Base-by-base conservation (phyloP, 2,329 filamentous ascomycete genomes). In the Apiospora rasikravindrae region DNA sequence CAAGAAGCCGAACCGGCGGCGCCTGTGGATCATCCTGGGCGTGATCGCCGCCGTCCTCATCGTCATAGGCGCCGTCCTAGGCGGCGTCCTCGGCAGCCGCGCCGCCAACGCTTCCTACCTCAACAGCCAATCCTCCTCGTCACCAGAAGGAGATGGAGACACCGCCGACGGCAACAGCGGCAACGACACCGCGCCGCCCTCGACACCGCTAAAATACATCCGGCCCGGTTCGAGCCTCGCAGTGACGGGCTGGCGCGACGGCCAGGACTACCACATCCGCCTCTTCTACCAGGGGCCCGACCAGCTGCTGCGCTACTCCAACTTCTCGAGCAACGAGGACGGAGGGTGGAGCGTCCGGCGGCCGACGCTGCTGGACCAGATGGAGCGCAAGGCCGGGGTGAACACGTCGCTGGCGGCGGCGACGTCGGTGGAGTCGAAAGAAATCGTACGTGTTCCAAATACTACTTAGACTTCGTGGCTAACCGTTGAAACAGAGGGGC, bases 231-330 rank as follows among this genome's bases (percentile, higher is more conserved):
- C 71, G 40, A 40, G 61, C 13, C 33, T 72, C 0, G 71, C 71
- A 2, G 71, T 42, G 33, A 72, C 68, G 37, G 71, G 71, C n/a
- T 72, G 68, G 68, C 67, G 71, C 29, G 61, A 72, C 8, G 71
- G 71, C 26, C 22, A 33, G 19, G 49, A 26, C 29, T 66, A 19
- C 16, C 68, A 69, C 44, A 45, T 67, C 13, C 68, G 68, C n/a
- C 44, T 72, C 22, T 72, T 72, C 57, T 72, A 72, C 37, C 71
- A 72, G 47, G 71, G 71, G 3, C 71, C 67, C n/a, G 71, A 72
- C 45, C 71, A 72, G 71, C 53, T 40, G 24, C 61, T 72, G 42
- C 67, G 71, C 6, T 67, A 44, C 22, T 70, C 68, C 8, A 67
- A 33, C 29, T 70, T 37, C 37, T 40, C 71, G 16, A 70, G 57